phyloP scores from a whole-genome alignment of 1,284 basidiomycete genomes.

The Phellopilus nigrolimitatus region DNA sequence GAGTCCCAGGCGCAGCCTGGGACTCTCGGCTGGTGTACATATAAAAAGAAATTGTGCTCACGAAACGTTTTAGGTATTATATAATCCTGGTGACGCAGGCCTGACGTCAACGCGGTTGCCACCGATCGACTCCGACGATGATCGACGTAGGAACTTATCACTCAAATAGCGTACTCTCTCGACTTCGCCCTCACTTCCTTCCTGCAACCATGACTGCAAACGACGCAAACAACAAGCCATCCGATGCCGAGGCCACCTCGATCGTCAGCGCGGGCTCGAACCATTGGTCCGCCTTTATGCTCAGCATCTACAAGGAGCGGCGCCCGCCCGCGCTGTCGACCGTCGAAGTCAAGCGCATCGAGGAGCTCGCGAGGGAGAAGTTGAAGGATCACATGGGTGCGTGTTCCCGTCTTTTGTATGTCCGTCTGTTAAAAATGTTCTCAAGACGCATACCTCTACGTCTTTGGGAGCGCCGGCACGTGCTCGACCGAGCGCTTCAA shows the following conservation, averaged over 20 bases:
- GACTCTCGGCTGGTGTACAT: no score
- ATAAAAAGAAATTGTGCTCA: no score
- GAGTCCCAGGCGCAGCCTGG: no score
- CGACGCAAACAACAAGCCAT: no score
- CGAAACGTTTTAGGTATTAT: no score
- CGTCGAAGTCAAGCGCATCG: slow-evolving; percentile 39
- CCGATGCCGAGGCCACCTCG: not conserved
- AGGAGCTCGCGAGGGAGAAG: slow-evolving; percentile 39
- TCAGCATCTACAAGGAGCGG: slow-evolving; percentile 26
- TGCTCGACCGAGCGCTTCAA: slow-evolving; percentile 55
- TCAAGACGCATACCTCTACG: slow-evolving; percentile 64
- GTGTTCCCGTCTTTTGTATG: slow-evolving; percentile 6
- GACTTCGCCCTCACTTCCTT: no score
- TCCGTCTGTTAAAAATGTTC: slow-evolving; percentile 9
- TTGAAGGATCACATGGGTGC: slow-evolving; percentile 36
- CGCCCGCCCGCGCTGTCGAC: slow-evolving; percentile 36
- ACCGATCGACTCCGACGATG: no score
- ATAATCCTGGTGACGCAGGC: no score
- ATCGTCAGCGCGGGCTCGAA: slow-evolving; percentile 2
- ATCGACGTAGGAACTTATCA: no score
- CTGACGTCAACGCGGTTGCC: no score
- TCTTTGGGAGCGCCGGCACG: slow-evolving; percentile 58
- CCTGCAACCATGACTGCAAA: no score
- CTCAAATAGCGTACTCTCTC: no score
- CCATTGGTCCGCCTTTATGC: slow-evolving; percentile 30